Conservation (phyloP, 2,329 filamentous ascomycete genomes). For the Xylariomycetidae sp. region DNA sequence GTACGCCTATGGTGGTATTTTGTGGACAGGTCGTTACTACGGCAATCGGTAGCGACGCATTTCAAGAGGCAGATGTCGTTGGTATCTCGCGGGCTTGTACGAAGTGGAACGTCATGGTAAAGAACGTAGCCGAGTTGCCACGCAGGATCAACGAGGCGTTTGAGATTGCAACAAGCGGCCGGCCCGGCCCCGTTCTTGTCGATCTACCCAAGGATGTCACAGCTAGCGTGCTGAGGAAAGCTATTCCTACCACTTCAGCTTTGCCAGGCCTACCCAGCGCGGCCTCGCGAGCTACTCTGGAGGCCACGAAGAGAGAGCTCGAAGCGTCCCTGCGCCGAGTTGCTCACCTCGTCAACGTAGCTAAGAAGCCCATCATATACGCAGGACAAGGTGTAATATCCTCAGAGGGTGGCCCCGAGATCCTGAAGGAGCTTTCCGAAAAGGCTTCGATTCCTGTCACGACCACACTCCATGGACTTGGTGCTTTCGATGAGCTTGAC, state of each 20-base stretch:
- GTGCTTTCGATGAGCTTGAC: conserved; percentile 88
- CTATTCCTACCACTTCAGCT: conserved; percentile 72
- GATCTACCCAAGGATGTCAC: conserved; percentile 97
- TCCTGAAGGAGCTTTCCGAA: conserved; percentile 82
- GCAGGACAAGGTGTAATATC: conserved; percentile 87
- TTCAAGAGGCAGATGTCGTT: conserved; percentile 93
- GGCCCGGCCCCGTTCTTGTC: conserved; percentile 90
- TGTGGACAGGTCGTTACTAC: conserved; percentile 86
- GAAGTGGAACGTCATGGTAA: conserved; percentile 99
- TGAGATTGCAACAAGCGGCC: conserved; percentile 91
- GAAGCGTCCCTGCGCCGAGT: conserved; percentile 70
- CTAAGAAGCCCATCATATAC: conserved; percentile 94
- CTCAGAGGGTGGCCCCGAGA: conserved; percentile 69
- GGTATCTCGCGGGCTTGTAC: conserved; percentile 94
- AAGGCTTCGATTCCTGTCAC: conserved; percentile 92
- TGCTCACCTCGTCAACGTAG: conserved; percentile 75
- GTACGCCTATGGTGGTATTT: conserved; percentile 94
- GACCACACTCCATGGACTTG: conserved; percentile 90
- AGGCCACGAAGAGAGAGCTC: conserved; percentile 68
- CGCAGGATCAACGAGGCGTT: conserved; percentile 96
- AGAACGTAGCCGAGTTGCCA: conserved; percentile 88
- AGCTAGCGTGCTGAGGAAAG: conserved; percentile 72
- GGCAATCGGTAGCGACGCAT: conserved; percentile 90
- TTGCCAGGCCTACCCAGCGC: conserved; percentile 80
- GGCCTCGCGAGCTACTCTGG: conserved; percentile 75